phyloP scores from a whole-genome alignment of 73 alveolate genomes.

The Paramecium sonneborni region DNA sequence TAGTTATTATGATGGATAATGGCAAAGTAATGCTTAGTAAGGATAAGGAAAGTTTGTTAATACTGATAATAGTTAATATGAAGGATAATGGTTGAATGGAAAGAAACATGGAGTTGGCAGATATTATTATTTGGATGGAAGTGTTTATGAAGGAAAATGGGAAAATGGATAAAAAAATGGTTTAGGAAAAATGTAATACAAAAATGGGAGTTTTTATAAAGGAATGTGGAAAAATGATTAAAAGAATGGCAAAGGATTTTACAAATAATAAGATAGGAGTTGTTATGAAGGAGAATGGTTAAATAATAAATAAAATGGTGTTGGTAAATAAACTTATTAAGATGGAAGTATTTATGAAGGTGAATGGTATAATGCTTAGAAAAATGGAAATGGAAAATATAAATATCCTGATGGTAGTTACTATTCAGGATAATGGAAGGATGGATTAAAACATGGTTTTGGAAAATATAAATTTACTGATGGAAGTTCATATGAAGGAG shows the following conservation, averaged over 20 bases:
- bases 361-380: conserved; percentile 37
- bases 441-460: background rate
- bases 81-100: conserved; percentile 75
- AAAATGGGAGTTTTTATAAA: background rate
- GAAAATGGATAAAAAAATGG: conserved; percentile 40
- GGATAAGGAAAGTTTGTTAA: conserved; percentile 74
- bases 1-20: conserved; percentile 76
- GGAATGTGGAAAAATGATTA: background rate
- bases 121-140: conserved; percentile 43
- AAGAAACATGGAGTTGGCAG: conserved; percentile 71
- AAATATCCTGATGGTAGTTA: conserved; percentile 50
- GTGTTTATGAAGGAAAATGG: conserved; percentile 44
- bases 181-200: conserved; percentile 44
- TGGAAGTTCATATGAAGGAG: conserved; percentile 51
- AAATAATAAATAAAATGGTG: background rate
- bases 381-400: conserved; percentile 45
- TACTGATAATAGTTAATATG: conserved; percentile 77
- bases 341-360: conserved; percentile 59
- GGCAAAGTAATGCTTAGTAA: conserved; percentile 72
- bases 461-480: conserved; percentile 2
- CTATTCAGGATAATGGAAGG: background rate
- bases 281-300: background rate
- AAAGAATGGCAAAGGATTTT: background rate
- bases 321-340: conserved; percentile 35
- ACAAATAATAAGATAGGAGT: background rate